A percentile compares a stretch with the other conserved stretches of the same genome.
phyloP scores from a whole-genome alignment of 129 eudicot genomes.

The Kitagawia praeruptora region DNA sequence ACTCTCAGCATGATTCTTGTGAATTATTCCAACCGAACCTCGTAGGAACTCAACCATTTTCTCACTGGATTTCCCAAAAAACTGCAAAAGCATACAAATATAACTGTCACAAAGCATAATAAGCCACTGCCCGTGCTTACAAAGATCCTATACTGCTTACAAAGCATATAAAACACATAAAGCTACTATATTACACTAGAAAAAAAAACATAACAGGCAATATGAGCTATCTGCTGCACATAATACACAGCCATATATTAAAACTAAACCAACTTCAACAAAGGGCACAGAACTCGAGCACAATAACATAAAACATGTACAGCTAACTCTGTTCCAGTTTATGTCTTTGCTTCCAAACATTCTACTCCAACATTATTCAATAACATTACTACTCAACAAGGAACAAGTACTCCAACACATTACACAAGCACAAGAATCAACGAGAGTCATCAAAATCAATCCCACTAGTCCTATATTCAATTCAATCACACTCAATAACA shows the following conservation, averaged over 20 bases:
- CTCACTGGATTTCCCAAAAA: constrained; percentile 60
- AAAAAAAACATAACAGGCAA: neutral
- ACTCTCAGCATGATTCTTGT: constrained; percentile 88
- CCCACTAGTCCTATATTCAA: neutral
- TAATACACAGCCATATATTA: neutral
- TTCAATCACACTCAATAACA: neutral
- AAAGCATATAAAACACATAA: neutral
- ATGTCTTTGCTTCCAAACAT: neutral
- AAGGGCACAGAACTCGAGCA: neutral
- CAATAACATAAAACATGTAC: neutral
- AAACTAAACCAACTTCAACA: neutral
- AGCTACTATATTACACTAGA: neutral
- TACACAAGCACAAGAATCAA: neutral
- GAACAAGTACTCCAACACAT: neutral
- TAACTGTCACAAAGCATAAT: neutral
- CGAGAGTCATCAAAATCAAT: neutral
- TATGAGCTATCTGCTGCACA: neutral
- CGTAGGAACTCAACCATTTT: constrained; percentile 83
- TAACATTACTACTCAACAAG: neutral
- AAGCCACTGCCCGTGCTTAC: neutral
- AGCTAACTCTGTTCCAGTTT: neutral
- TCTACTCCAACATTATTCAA: neutral
- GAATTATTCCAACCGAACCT: constrained; percentile 80
- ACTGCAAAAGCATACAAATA: constrained; percentile 29
- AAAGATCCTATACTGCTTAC: neutral